Base-by-base conservation (phyloP, 106 monocot species). In the Dendrobium officinale region DNA sequence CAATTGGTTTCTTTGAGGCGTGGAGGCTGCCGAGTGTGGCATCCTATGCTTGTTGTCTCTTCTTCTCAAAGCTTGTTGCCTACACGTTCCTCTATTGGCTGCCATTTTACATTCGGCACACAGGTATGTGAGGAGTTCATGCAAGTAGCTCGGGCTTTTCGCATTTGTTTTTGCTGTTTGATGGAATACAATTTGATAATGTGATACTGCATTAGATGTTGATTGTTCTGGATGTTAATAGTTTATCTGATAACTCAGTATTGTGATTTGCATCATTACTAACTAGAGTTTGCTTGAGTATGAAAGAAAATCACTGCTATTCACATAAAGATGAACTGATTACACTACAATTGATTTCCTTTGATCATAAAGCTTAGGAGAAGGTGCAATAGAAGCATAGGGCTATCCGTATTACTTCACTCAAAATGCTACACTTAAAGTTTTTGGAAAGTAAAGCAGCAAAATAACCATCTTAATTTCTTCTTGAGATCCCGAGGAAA, bases 71-170 rank as follows among this genome's bases (percentile, higher is more conserved):
- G 85, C 89, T 98, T n/a, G 94, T 98, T 10, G 92, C 95, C 0
- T 98, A 98, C 78, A 98, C 92, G 0, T 95, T 98, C 77, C 89
- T 98, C 29, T 98, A 98, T 79, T 98, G 94, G 98, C 77, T 98
- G 82, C 98, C 98, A 33, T 95, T 98, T 70, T 98, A 98, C 83
- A 95, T 98, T 66, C 81, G 88, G 27, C 88, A 98, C 54, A 98
- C 85, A 75, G 84, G 98, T 98, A 88, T 42, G 93, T 70, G 8
- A 44, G 55, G 8, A 9, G 20, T 5, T 4, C 18, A 22, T 77
- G 47, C 22, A 42, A 74, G 20, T 43, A n/a, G 41, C 7, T 43
- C 18, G 5, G 41, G 8, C 0, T 42, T 73, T 24, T 41, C 3
- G 1, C 27, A 41, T 15, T 40, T 42, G 27, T 4, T 67, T 29